A percentile compares a stretch with the other conserved stretches of the same genome.
These are phyloP conservation scores for Bryoglossum gracile DNA, from an alignment of 495 filamentous ascomycete species.

Conservation along the genomic window DNA sequence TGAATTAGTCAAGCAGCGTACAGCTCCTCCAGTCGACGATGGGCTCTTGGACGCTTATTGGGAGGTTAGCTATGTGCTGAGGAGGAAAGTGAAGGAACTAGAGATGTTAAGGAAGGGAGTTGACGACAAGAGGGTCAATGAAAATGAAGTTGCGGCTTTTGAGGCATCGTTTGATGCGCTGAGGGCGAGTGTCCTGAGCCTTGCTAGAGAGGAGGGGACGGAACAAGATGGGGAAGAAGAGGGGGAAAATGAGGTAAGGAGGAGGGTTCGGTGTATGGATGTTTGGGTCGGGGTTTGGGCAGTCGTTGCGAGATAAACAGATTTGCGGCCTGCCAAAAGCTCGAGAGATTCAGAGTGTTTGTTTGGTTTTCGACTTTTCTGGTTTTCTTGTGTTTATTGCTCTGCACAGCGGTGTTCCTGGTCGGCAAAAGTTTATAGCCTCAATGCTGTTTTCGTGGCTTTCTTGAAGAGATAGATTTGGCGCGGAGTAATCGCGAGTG, in stretches of 20 bases:
- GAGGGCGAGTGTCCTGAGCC: slow-evolving; percentile 25
- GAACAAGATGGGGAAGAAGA: no score
- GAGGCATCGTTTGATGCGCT: slow-evolving; percentile 31
- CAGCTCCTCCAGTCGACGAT: slow-evolving; percentile 14
- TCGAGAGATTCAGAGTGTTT: no score
- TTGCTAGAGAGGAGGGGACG: slow-evolving; percentile 28
- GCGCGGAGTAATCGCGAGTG: no score
- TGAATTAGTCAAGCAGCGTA: slow-evolving; percentile 23
- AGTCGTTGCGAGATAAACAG: no score
- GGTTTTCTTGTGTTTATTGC: no score
- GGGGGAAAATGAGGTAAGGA: neutral
- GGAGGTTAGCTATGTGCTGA: slow-evolving; percentile 32
- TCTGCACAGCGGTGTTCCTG: no score
- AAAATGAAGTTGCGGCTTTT: slow-evolving; percentile 31
- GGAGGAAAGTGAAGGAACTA: slow-evolving; percentile 18
- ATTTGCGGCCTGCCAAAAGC: no score
- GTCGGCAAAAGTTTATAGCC: no score
- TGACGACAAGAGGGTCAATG: slow-evolving; percentile 25
- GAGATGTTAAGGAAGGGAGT: slow-evolving; percentile 17
- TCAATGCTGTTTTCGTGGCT: no score
- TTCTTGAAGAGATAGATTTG: no score
- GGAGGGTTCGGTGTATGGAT: slow-evolving; percentile 37
- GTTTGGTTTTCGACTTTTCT: no score
- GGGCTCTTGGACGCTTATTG: slow-evolving; percentile 37
- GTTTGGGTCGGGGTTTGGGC: slow-evolving; percentile 34